Percentiles rank a stretch among this genome's conserved stretches.
Evolutionary conservation across 371 early-diverging fungal species (phyloP).

Genomic region (Apophysomyces variabilis): DNA sequence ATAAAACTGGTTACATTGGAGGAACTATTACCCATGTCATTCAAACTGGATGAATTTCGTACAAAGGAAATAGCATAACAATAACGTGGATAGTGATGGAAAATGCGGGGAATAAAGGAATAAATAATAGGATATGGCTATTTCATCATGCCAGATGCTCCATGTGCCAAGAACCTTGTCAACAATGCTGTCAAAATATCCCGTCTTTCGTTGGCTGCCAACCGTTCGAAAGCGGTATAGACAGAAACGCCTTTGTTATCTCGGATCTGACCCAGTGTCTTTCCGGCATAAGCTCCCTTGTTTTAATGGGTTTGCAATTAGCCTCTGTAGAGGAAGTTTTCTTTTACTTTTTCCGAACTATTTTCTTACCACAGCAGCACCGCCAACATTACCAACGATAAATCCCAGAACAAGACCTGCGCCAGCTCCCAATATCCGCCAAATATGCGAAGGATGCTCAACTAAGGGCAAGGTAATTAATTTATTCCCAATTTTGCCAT

Average conservation of each 20-base stretch:
- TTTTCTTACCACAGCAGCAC: slow-evolving; percentile 34
- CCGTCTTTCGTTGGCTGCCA: slow-evolving; percentile 35
- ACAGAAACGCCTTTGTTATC: slow-evolving; percentile 47
- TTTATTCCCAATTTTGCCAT: too few relatives aligned
- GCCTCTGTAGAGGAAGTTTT: neutral
- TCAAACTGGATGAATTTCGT: slow-evolving; percentile 56
- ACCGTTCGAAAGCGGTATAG: slow-evolving; percentile 48
- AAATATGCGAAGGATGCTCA: slow-evolving; percentile 31
- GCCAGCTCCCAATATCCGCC: slow-evolving; percentile 35
- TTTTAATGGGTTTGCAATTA: neutral
- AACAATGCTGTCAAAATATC: slow-evolving; percentile 46
- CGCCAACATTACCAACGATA: slow-evolving; percentile 38
- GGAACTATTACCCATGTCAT: slow-evolving; percentile 68
- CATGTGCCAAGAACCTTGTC: slow-evolving; percentile 42
- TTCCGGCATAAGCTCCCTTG: slow-evolving; percentile 35
- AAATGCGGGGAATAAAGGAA: neutral
- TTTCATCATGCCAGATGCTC: slow-evolving; percentile 51
- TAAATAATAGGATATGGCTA: slow-evolving; percentile 6
- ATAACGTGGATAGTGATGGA: too few relatives aligned
- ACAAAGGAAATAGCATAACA: neutral
- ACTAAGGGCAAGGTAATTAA: slow-evolving; percentile 14
- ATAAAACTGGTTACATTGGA: slow-evolving; percentile 48
- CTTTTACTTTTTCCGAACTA: neutral
- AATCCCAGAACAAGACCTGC: slow-evolving; percentile 38
- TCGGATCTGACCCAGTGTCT: slow-evolving; percentile 31